These are phyloP conservation scores for Aquilaria agallochum DNA, from an alignment of 441 rosid genomes.

Conservation along the genomic window DNA sequence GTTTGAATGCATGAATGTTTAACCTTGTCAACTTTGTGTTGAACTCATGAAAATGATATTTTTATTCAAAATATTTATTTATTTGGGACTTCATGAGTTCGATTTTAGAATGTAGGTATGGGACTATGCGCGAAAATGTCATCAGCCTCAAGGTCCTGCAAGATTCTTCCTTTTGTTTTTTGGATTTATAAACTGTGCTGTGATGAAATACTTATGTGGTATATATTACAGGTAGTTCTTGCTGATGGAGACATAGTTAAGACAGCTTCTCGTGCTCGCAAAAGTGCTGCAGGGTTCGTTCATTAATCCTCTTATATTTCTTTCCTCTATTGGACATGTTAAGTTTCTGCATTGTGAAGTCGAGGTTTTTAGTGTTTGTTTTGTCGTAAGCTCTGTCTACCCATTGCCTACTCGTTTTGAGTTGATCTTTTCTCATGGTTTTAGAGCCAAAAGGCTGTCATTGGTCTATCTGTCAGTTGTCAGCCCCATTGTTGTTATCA, in stretches of 20 bases:
- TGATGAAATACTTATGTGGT: conserved; percentile 23
- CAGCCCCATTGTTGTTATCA: too few species aligned
- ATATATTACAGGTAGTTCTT: conserved; percentile 69
- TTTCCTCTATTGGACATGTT: not conserved
- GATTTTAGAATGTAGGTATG: conserved; percentile 80
- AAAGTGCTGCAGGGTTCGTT: conserved; percentile 96
- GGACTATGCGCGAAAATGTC: conserved; percentile 97
- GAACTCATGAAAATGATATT: not conserved
- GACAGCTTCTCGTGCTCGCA: conserved; percentile 98
- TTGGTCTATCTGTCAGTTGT: too few species aligned
- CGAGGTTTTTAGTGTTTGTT: too few species aligned
- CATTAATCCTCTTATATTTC: conserved; percentile 14
- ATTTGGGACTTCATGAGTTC: conserved; percentile 32
- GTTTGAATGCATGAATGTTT: conserved; percentile 1
- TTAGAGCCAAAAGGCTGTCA: too few species aligned
- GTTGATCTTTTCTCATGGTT: too few species aligned
- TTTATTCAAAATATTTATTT: conserved; percentile 2
- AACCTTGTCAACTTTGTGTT: not conserved
- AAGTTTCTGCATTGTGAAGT: not conserved
- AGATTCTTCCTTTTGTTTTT: conserved; percentile 7
- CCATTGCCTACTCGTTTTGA: too few species aligned
- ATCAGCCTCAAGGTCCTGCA: conserved; percentile 82
- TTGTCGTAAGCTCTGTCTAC: too few species aligned
- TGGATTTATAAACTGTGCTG: conserved; percentile 12
- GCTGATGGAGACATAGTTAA: conserved; percentile 88